phyloP scores from a whole-genome alignment of 1,284 basidiomycete species.

The Omphalotus olearius region DNA sequence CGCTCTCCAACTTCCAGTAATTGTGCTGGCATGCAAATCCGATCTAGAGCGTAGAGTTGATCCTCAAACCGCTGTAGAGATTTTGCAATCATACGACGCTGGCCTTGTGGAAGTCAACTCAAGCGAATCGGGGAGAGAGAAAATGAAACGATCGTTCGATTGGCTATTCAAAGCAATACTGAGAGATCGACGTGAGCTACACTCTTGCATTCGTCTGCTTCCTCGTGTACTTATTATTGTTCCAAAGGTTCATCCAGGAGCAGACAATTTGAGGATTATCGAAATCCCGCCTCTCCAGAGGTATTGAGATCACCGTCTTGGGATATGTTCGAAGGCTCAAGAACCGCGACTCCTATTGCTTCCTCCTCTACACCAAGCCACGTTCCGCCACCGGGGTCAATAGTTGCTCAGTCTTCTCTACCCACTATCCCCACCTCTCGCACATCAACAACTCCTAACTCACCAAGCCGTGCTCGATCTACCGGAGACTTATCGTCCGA shows the following conservation, averaged over 20 bases:
- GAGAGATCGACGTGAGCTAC: constrained; percentile 46
- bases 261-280: constrained; percentile 37
- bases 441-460: constrained; percentile 25
- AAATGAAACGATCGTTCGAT: constrained; percentile 63
- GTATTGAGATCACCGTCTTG: constrained; percentile 47
- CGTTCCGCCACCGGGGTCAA: constrained; percentile 24
- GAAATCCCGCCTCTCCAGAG: constrained; percentile 71
- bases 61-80: constrained; percentile 43
- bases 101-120: constrained; percentile 64
- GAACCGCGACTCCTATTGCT: constrained; percentile 48
- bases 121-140: constrained; percentile 49
- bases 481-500: constrained; percentile 50
- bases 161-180: constrained; percentile 60
- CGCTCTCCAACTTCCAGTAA: constrained; percentile 50
- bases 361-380: constrained; percentile 32
- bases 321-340: constrained; percentile 35
- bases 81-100: constrained; percentile 52
- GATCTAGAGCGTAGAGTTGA: constrained; percentile 58
- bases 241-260: constrained; percentile 26
- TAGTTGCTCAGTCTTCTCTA: constrained; percentile 27
- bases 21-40: constrained; percentile 74
- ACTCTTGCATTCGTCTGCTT: background rate
- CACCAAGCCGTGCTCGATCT: constrained; percentile 50
- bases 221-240: constrained; percentile 4
- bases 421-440: constrained; percentile 30